Conservation (phyloP, 192 early-diverging fungal species). For the Backusella mclennaniae region DNA sequence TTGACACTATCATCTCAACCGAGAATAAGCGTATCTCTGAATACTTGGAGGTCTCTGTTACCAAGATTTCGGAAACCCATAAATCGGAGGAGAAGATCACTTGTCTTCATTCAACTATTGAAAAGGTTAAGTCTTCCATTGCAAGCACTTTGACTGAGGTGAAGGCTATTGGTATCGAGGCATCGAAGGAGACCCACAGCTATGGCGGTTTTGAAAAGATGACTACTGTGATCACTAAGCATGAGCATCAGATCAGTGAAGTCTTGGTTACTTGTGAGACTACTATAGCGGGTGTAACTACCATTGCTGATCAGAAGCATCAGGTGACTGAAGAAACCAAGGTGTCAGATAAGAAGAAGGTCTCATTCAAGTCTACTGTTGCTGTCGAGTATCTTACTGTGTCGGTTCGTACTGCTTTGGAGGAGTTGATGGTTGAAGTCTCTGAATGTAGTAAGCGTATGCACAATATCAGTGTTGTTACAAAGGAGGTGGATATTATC, state of each 20-base stretch:
- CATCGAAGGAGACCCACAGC: not conserved
- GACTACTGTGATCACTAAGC: constrained; percentile 1
- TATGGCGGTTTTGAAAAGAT: constrained; percentile 21
- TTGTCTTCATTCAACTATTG: not conserved
- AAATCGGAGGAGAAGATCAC: constrained; percentile 4
- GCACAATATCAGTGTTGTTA: not conserved
- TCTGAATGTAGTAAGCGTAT: constrained; percentile 11
- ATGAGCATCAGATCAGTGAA: constrained; percentile 15
- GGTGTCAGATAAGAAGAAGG: not conserved
- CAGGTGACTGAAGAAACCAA: not conserved
- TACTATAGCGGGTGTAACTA: not conserved
- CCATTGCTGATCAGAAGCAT: not conserved
- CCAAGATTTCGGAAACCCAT: constrained; percentile 6
- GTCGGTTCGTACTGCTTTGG: not conserved
- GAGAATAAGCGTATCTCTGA: constrained; percentile 1
- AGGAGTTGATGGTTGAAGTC: constrained; percentile 12
- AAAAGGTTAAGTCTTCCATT: constrained; percentile 9
- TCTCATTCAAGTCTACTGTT: not conserved
- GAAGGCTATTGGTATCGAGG: constrained; percentile 3
- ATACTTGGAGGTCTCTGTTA: constrained; percentile 11
- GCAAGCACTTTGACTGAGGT: constrained; percentile 8
- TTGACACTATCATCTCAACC: not conserved
- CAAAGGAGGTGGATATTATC: not conserved
- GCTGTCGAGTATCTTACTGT: not conserved
- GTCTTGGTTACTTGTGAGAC: constrained; percentile 10